phyloP scores from a whole-genome alignment of 257 asterid genomes.

The Solanum corneliomulleri region DNA sequence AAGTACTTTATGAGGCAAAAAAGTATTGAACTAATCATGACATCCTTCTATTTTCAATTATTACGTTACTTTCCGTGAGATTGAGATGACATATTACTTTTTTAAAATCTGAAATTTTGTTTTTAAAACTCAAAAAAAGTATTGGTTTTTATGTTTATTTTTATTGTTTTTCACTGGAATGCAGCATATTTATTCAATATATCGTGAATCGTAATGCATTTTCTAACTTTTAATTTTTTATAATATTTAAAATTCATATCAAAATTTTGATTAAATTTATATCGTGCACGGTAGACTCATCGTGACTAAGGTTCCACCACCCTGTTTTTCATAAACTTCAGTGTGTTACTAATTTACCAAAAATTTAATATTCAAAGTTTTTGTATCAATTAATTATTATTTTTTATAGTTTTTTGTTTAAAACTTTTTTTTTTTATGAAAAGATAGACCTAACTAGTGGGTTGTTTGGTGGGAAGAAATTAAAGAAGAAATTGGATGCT shows the following conservation, averaged over 20 bases:
- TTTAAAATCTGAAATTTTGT: neutral
- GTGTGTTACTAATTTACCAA: too few relatives aligned
- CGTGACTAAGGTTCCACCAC: too few relatives aligned
- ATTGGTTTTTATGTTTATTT: neutral
- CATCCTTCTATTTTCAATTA: too few relatives aligned
- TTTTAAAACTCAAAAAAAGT: neutral
- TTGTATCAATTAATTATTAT: too few relatives aligned
- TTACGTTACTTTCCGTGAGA: neutral
- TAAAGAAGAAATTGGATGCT: neutral
- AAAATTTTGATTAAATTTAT: too few relatives aligned
- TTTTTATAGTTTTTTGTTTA: too few relatives aligned
- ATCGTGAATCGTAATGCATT: neutral
- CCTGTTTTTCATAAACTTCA: too few relatives aligned
- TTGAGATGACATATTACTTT: neutral
- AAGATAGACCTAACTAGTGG: neutral
- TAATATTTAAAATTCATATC: fast-evolving
- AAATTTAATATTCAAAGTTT: too few relatives aligned
- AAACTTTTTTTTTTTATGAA: neutral
- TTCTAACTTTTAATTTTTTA: too few relatives aligned
- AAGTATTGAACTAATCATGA: too few relatives aligned
- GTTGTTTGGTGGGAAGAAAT: neutral
- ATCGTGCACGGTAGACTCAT: too few relatives aligned
- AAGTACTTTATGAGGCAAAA: too few relatives aligned
- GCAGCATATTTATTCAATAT: neutral
- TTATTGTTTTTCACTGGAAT: neutral